phyloP scores from a whole-genome alignment of 2,329 filamentous ascomycete genomes.

The Colletotrichum sp. region DNA sequence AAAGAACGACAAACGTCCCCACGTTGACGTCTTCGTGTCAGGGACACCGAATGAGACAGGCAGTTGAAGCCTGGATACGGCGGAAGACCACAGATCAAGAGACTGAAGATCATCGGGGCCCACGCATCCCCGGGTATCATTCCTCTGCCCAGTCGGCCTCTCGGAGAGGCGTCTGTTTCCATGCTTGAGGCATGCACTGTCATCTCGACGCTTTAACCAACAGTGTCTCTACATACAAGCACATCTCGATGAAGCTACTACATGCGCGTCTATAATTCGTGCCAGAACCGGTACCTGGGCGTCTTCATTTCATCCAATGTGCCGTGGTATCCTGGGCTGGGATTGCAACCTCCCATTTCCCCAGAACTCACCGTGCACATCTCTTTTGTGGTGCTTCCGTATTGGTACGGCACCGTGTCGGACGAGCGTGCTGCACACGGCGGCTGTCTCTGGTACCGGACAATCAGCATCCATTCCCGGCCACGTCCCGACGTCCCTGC shows the following conservation, averaged over 20 bases:
- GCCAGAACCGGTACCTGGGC: not conserved
- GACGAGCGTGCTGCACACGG: not conserved
- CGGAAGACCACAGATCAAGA: conserved; percentile 8
- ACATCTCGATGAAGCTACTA: not conserved
- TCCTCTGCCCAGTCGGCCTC: not conserved
- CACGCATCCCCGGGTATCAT: not conserved
- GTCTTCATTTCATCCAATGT: conserved; percentile 3
- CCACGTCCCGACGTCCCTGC: not conserved
- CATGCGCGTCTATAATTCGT: not conserved
- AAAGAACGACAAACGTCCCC: conserved; percentile 12
- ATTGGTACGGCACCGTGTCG: conserved; percentile 2
- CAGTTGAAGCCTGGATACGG: not conserved
- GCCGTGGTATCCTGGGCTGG: not conserved
- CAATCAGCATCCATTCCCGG: conserved; percentile 7
- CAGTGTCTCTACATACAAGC: not conserved
- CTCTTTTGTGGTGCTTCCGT: not conserved
- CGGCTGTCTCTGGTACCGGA: not conserved
- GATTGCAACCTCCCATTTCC: not conserved
- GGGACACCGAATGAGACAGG: not conserved
- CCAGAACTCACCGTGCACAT: not conserved
- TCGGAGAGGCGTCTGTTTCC: not conserved
- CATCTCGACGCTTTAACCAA: not conserved
- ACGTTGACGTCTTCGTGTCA: conserved; percentile 10
- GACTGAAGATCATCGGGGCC: not conserved
- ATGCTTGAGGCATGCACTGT: conserved; percentile 2